Evolutionary conservation across 2,329 filamentous ascomycete genomes (phyloP).

Genomic region (Hyphodiscus sp.): DNA sequence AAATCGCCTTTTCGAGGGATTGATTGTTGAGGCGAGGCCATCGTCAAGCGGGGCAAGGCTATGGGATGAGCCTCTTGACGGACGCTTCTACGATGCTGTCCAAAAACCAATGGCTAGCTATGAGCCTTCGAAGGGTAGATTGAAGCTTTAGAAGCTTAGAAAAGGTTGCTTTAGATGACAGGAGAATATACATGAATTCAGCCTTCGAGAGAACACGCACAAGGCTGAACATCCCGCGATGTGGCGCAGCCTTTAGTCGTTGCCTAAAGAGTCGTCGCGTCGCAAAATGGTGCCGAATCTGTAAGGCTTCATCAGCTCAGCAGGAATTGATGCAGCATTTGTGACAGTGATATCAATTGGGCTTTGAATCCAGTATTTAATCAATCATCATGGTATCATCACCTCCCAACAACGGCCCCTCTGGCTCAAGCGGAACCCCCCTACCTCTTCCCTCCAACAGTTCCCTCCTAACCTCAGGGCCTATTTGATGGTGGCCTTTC

Average conservation of each 20-base stretch:
- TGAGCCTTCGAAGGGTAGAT: neutral
- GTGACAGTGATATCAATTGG: neutral
- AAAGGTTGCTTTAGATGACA: neutral
- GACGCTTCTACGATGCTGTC: neutral
- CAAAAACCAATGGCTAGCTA: neutral
- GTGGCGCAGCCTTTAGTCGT: constrained; percentile 9
- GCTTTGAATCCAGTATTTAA: constrained; percentile 13
- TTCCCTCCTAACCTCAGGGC: constrained; percentile 85
- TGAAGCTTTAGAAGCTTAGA: neutral
- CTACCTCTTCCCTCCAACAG: constrained; percentile 81
- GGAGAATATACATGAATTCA: neutral
- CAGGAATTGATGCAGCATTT: neutral
- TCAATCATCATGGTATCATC: constrained; percentile 88
- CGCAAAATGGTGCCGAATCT: neutral
- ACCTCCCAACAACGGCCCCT: constrained; percentile 53
- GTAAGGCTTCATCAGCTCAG: neutral
- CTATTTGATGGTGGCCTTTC: constrained; percentile 81
- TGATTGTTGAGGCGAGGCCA: neutral
- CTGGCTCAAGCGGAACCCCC: constrained; percentile 62
- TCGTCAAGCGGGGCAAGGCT: neutral
- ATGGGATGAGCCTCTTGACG: neutral
- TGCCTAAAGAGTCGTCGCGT: constrained; percentile 2
- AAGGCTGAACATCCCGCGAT: constrained; percentile 9
- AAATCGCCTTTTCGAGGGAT: constrained; percentile 7
- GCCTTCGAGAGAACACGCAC: neutral